Conservation (phyloP, 768 basidiomycete genomes). For the Boletus insuetus region DNA sequence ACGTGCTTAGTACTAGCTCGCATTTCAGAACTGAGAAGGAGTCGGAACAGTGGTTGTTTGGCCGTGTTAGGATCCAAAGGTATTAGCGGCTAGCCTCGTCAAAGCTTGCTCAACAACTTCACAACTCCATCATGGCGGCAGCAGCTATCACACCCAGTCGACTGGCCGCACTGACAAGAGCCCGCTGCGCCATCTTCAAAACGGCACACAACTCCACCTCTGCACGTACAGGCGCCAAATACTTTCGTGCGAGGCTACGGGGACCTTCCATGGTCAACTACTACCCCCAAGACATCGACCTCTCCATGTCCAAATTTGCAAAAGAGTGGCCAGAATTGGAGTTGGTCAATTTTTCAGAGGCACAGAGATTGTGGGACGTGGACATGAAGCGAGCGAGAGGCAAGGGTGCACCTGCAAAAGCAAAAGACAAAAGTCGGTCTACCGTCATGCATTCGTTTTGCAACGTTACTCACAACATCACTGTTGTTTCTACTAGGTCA, state of each 20-base stretch:
- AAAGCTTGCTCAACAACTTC: neutral
- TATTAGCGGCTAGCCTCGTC: slow-evolving; percentile 6
- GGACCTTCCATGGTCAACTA: slow-evolving; percentile 87
- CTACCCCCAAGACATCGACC: slow-evolving; percentile 63
- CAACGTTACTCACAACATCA: neutral
- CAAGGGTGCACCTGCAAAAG: slow-evolving; percentile 82
- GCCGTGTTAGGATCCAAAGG: slow-evolving; percentile 28
- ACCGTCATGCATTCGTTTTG: neutral
- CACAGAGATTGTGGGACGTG: slow-evolving; percentile 60
- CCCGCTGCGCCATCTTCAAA: slow-evolving; percentile 77
- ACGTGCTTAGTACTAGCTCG: too few relatives aligned
- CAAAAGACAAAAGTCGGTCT: slow-evolving; percentile 60
- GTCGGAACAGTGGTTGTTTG: slow-evolving; percentile 28
- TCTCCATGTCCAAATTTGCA: slow-evolving; percentile 52
- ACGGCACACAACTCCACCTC: slow-evolving; percentile 85
- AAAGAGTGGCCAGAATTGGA: slow-evolving; percentile 54
- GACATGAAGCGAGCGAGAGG: slow-evolving; percentile 69
- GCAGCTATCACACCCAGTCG: slow-evolving; percentile 46
- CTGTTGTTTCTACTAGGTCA: slow-evolving; percentile 37
- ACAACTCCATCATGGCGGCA: slow-evolving; percentile 24
- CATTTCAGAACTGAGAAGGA: too few relatives aligned
- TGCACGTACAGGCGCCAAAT: slow-evolving; percentile 86
- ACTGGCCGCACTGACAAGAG: slow-evolving; percentile 56
- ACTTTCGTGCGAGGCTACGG: slow-evolving; percentile 75
- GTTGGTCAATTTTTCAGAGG: slow-evolving; percentile 64